Percentiles rank a stretch among this genome's conserved stretches.
These are phyloP conservation scores for Arctium lappa DNA, from an alignment of 129 eudicot genomes.

Conservation along the genomic window DNA sequence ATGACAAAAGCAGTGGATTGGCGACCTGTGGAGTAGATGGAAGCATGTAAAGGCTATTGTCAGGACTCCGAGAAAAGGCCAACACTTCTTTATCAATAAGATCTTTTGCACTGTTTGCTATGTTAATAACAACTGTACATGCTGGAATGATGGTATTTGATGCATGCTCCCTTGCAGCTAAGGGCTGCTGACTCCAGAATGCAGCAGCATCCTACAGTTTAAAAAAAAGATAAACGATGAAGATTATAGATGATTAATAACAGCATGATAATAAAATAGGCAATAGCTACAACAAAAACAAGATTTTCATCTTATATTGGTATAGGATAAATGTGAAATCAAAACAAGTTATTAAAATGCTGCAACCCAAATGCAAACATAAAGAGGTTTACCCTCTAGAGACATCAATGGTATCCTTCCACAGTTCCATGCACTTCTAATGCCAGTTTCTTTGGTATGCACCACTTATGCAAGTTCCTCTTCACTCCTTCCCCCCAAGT, in stretches of 20 bases:
- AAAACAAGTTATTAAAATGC: background rate
- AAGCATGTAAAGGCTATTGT: constrained; percentile 88
- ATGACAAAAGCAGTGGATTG: background rate
- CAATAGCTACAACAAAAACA: background rate
- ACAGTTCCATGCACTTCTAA: background rate
- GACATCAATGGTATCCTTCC: background rate
- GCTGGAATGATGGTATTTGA: constrained; percentile 88
- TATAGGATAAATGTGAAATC: background rate
- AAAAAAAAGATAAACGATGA: background rate
- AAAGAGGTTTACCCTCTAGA: background rate
- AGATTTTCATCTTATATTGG: background rate
- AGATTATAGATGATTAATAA: background rate
- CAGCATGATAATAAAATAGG: background rate
- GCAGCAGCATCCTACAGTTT: constrained; percentile 66
- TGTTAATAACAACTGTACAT: constrained; percentile 48
- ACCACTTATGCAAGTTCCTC: too few species aligned
- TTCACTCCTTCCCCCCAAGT: too few species aligned
- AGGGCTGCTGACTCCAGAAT: constrained; percentile 90
- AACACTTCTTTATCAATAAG: constrained; percentile 75
- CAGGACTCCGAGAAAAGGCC: constrained; percentile 70
- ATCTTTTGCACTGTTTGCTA: constrained; percentile 62
- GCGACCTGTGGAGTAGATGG: constrained; percentile 91
- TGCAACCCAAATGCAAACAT: background rate
- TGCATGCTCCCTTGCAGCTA: constrained; percentile 82
- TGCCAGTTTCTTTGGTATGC: background rate